Base-by-base conservation (phyloP, 2,329 filamentous ascomycete species). In the Pseudocercospora fijiensis region DNA sequence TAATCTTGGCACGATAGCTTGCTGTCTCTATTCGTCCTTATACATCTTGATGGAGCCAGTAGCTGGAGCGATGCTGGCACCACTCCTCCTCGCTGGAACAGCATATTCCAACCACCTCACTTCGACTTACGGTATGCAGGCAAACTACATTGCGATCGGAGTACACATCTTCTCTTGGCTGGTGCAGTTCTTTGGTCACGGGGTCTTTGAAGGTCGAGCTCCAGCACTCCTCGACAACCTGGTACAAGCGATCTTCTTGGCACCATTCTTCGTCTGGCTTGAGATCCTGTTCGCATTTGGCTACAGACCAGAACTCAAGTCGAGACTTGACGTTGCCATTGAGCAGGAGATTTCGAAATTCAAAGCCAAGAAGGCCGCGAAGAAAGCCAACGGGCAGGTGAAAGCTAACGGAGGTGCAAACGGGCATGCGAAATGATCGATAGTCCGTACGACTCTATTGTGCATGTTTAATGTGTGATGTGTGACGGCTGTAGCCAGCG, bases 191-290 rank as follows among this genome's bases (percentile, higher is more conserved):
- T 72, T 98, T 57, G 95, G 95, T 27, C 95, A 99, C 74, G 93
- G 92, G 41, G 86, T 85, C 57, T 98, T 92, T 71, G 95, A 98
- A 78, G 87, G 90, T 20, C 87, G 94, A 58, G 91, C 93, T 2
- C 95, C 94, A 7, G 94, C 93, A 4, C 80, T 98, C 67, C 81
- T 98, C 55, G 93, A 98, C 79, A 98, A 97, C 74, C 79, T 98
- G 47, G 83, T 96, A 55, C 95, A 98, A 79, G 93, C 95, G 27
- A 78, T 98, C 68, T 94, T 98, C 74, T 83, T 98, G 24, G 95
- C 95, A 0, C 95, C 95, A 8, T 89, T 99, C 73, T 99, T 98
- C 72, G 94, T 98, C 63, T 99, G 95, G 91, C 89, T 99, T 72
- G 93, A 98, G 80, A 80, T 96, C 24, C 83, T 99, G 26, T 99